Conservation (phyloP, 768 basidiomycete species). For the Pleurotus citrinopileatus region DNA sequence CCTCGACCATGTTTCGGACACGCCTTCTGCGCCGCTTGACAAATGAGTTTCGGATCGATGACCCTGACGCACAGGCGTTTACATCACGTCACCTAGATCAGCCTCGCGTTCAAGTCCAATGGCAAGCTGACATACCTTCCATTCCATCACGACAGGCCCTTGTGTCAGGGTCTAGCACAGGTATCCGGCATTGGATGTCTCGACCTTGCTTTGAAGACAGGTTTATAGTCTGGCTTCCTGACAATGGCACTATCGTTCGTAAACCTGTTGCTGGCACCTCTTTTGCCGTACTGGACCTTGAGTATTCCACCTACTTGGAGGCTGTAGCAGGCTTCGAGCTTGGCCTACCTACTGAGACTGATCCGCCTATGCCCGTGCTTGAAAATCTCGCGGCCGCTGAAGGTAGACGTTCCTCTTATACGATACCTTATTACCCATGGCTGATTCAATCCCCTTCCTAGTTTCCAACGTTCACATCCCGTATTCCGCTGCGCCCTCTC, state of each 20-base stretch:
- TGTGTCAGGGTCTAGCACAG: constrained; percentile 43
- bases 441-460: background rate
- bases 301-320: constrained; percentile 68
- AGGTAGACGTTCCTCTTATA: constrained; percentile 7
- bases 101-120: background rate
- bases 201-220: constrained; percentile 80
- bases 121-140: constrained; percentile 1
- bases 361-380: constrained; percentile 11
- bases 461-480: constrained; percentile 12
- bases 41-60: constrained; percentile 9
- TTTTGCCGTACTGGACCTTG: constrained; percentile 66
- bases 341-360: constrained; percentile 19
- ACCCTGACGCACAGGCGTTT: constrained; percentile 16
- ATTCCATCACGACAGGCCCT: constrained; percentile 12
- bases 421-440: background rate
- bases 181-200: constrained; percentile 65
- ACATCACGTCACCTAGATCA: constrained; percentile 12
- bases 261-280: constrained; percentile 44
- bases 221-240: constrained; percentile 48
- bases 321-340: constrained; percentile 53
- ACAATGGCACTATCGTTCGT: constrained; percentile 29
- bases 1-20: constrained; percentile 45
- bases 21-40: constrained; percentile 42
- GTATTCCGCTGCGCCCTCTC: constrained; percentile 45
- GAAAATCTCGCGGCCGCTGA: constrained; percentile 8